Evolutionary conservation across 176 grass and related monocot genomes (phyloP), one percentile per base, ranked within the genome.

Genomic region (Eragrostis nindensis): DNA sequence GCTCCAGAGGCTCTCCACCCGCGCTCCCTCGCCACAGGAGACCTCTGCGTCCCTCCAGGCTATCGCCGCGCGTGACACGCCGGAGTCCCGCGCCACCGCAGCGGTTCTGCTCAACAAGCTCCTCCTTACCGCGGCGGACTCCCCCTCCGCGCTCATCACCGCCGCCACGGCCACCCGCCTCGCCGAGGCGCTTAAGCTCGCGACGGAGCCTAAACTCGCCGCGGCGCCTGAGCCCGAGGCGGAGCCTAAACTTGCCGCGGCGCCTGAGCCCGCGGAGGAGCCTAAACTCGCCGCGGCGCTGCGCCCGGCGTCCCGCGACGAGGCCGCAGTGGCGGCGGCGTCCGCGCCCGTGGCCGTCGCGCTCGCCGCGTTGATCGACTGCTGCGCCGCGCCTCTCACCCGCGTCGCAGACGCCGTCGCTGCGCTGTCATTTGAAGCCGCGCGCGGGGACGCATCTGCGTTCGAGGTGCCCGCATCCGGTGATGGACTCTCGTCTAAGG

Each of bases 71-170:
- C 32, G 32, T 95, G 53, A 11, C 88, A 1, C 74, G 11, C 22
- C 45, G 39, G 86, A 91, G 30, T 89, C 90, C 49, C 90, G 86
- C 61, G 92, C 96, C 10, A 57, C 96, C 25, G 76, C 92, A 1
- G 86, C 68, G 5, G 90, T 99, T 17, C 87, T 99, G 1, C 89
- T 95, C 43, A 95, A 99, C 88, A 99, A 95, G 82, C 86, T 99
- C 16, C 66, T 99, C 17, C 30, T 90, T 38, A 86, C 92, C 1
- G 76, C 94, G 17, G 85, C 82, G 0, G 76, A 92, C 22, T 89
- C 85, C 29, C 2, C 61, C 76, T 87, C 67, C 49, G 83, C 62
- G 6, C 66, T 68, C 39, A 84, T 74, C 78, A 86, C 84, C 32
- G 86, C 90, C 43, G 70, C 70, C 12, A 84, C 90, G 6, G 76